Base-by-base conservation (phyloP, 2,329 filamentous ascomycete genomes). In the Ceratocystis albifundus region DNA sequence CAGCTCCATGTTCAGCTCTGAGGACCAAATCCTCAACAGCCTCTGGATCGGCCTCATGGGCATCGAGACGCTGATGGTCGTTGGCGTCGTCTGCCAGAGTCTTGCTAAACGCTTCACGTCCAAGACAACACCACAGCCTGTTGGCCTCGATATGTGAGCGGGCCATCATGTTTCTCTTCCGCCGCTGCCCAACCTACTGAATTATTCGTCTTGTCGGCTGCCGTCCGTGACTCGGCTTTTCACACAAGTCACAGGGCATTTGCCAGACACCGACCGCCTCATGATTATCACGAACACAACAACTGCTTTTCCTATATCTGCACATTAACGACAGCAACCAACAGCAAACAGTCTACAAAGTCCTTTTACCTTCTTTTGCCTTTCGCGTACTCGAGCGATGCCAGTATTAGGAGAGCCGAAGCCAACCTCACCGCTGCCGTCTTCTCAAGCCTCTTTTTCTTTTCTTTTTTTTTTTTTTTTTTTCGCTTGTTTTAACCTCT, bases 31-130 rank as follows among this genome's bases (percentile, higher is more conserved):
- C 44, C 72, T 80, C 61, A 80, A 81, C 73, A 73, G 74, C 44
- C 70, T 80, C 61, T 80, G 79, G 77, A 74, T 80, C 61, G 75
- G 76, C 50, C 75, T 81, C n/a, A 71, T 80, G 50, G 74, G 74
- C 20, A 70, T 80, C 45, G 77, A 81, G 69, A 75, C 77, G 20
- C 67, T 78, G 55, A 76, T 80, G 74, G 76, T 81, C 2, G 67
- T 78, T 36, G 74, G 74, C 8, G 76, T 79, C 12, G 74, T 73
- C 28, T 69, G 74, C 6, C 72, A 73, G 65, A 67, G 71, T 71
- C 64, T 69, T 74, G 48, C 66, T 8, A 65, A 68, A 36, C 66
- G 62, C 46, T 68, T 65, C 59, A 22, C 17, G 12, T 12, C 74
- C 22, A 74, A 74, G 68, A 68, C 72, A 41, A 4, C 36, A 15